These are phyloP conservation scores for Botrytis tulipae DNA, from an alignment of 2,329 filamentous ascomycete species.

Conservation along the genomic window DNA sequence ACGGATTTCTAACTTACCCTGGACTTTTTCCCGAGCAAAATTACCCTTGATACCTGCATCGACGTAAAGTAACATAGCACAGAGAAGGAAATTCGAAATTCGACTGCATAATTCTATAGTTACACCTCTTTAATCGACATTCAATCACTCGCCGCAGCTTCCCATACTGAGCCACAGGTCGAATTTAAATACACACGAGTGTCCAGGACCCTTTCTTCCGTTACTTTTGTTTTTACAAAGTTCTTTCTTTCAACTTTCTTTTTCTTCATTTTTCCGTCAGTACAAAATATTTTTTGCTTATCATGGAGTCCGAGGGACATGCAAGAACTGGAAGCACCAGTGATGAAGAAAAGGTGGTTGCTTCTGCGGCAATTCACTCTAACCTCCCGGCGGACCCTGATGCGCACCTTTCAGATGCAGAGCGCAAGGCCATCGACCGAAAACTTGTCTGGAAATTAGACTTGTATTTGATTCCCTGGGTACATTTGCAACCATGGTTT, in stretches of 20 bases:
- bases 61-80: conserved; percentile 17
- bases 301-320: conserved; percentile 14
- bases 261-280: neutral
- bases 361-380: neutral
- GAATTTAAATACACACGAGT: neutral
- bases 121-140: neutral
- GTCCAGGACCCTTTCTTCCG: neutral
- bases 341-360: conserved; percentile 20
- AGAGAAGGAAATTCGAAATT: conserved; percentile 1
- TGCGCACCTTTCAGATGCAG: conserved; percentile 61
- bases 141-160: conserved; percentile 1
- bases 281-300: neutral
- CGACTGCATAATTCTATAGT: neutral
- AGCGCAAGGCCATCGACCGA: conserved; percentile 58
- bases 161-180: neutral
- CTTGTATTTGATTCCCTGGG: conserved; percentile 58
- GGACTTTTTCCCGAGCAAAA: neutral
- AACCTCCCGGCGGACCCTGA: conserved; percentile 52
- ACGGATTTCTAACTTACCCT: neutral
- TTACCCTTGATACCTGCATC: conserved; percentile 15
- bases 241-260: neutral
- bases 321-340: conserved; percentile 10
- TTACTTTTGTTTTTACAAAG: neutral
- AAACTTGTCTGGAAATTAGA: conserved; percentile 63
- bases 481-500: conserved; percentile 25